These are phyloP conservation scores for Pichia sp. DNA, from an alignment of 1,139 yeast genomes.

Conservation along the genomic window DNA sequence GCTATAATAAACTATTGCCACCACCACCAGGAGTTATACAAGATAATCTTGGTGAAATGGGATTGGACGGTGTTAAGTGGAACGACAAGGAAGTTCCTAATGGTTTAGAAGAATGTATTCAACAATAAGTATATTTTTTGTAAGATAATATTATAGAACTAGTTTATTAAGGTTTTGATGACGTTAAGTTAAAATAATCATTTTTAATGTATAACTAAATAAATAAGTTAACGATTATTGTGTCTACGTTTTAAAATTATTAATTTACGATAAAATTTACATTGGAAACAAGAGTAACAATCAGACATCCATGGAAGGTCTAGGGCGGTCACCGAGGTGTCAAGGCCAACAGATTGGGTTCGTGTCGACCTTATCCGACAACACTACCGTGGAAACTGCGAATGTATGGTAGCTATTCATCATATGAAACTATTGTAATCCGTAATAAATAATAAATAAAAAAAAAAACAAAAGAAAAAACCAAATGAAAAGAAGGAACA, in stretches of 20 bases:
- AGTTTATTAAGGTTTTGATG: background rate
- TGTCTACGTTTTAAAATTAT: no score
- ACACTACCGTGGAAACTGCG: slow-evolving; percentile 92
- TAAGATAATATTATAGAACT: background rate
- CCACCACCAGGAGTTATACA: slow-evolving; percentile 82
- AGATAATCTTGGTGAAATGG: slow-evolving; percentile 46
- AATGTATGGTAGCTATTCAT: slow-evolving; percentile 74
- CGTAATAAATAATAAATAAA: background rate
- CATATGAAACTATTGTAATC: slow-evolving; percentile 38
- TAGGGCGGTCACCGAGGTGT: slow-evolving; percentile 78
- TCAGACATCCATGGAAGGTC: slow-evolving; percentile 64
- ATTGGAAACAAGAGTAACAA: slow-evolving; percentile 20
- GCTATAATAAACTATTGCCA: slow-evolving; percentile 76
- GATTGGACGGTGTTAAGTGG: slow-evolving; percentile 20
- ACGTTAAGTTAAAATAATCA: no score
- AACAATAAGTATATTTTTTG: slow-evolving; percentile 19
- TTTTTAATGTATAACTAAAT: no score
- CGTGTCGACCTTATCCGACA: slow-evolving; percentile 43
- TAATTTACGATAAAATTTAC: no score
- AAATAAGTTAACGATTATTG: no score
- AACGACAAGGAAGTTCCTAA: slow-evolving; percentile 29
- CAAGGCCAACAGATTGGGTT: slow-evolving; percentile 53
- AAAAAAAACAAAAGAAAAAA: background rate
- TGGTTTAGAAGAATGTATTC: slow-evolving; percentile 28
- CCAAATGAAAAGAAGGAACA: background rate